phyloP scores from a whole-genome alignment of 2,329 filamentous ascomycete species.

The Ophiosphaerella herpotricha region DNA sequence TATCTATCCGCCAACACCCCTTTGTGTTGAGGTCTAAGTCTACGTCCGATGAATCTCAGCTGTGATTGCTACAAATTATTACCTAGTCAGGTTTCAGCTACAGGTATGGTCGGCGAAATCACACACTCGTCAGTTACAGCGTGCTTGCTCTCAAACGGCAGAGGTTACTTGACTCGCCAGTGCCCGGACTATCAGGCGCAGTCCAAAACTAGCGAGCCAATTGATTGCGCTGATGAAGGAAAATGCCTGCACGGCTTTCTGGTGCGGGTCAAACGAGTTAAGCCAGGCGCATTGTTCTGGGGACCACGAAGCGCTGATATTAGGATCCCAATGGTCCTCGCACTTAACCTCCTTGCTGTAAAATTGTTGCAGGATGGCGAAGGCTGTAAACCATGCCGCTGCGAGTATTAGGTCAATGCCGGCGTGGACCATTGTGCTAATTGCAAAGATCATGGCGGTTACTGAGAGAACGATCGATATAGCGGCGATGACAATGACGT shows the following conservation, averaged over 20 bases:
- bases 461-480: constrained; percentile 69
- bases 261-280: no score
- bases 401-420: constrained; percentile 71
- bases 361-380: constrained; percentile 47
- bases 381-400: constrained; percentile 64
- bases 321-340: constrained; percentile 29
- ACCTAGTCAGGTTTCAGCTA: no score
- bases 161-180: no score
- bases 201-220: constrained; percentile 64
- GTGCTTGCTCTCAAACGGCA: no score
- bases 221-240: constrained; percentile 70
- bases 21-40: no score
- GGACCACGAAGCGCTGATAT: constrained; percentile 60
- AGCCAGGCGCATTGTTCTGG: constrained; percentile 57
- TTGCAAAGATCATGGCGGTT: constrained; percentile 73
- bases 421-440: constrained; percentile 68
- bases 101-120: no score
- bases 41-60: no score
- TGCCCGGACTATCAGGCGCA: constrained; percentile 11
- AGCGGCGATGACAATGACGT: constrained; percentile 71
- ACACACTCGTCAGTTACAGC: no score
- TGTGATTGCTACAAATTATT: no score
- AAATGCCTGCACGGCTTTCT: constrained; percentile 66
- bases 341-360: constrained; percentile 22
- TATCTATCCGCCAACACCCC: no score